phyloP scores from a whole-genome alignment of 805 yeast genomes.

The Metschnikowia cubensis region DNA sequence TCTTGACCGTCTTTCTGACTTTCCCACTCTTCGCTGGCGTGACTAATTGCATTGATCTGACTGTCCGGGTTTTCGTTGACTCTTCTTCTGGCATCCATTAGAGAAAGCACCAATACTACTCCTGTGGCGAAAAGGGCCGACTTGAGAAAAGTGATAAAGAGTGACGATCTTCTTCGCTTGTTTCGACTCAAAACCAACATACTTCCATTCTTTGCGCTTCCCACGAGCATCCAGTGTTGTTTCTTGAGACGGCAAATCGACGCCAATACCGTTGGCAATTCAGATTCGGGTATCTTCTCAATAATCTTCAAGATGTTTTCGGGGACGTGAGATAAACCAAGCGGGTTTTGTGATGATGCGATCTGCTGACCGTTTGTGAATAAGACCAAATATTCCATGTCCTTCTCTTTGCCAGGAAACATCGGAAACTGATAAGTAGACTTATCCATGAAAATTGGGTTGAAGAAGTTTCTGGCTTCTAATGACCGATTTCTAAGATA shows the following conservation, averaged over 20 bases:
- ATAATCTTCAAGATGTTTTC: constrained; percentile 43
- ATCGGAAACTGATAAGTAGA: constrained; percentile 10
- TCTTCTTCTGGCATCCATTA: not conserved
- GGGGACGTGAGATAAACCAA: constrained; percentile 31
- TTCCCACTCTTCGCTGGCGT: not conserved
- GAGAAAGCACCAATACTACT: constrained; percentile 15
- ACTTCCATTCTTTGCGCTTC: constrained; percentile 33
- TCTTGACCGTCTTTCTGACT: not conserved
- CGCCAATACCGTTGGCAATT: constrained; percentile 32
- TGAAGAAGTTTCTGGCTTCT: constrained; percentile 41
- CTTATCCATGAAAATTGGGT: constrained; percentile 29
- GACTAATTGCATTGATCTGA: not conserved
- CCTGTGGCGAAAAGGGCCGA: constrained; percentile 27
- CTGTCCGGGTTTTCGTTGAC: not conserved
- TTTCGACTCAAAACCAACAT: constrained; percentile 16
- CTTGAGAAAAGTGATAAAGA: constrained; percentile 13
- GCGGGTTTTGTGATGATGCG: constrained; percentile 34
- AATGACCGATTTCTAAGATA: constrained; percentile 36
- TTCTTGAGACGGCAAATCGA: constrained; percentile 41
- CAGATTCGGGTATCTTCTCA: constrained; percentile 30
- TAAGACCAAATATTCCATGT: constrained; percentile 27
- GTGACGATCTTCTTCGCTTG: not conserved
- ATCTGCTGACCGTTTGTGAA: constrained; percentile 34
- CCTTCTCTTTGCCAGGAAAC: constrained; percentile 15
- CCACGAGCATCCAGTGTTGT: constrained; percentile 52